Evolutionary conservation across 331 rosid species (phyloP).

Genomic region (Prunus yedoensis): DNA sequence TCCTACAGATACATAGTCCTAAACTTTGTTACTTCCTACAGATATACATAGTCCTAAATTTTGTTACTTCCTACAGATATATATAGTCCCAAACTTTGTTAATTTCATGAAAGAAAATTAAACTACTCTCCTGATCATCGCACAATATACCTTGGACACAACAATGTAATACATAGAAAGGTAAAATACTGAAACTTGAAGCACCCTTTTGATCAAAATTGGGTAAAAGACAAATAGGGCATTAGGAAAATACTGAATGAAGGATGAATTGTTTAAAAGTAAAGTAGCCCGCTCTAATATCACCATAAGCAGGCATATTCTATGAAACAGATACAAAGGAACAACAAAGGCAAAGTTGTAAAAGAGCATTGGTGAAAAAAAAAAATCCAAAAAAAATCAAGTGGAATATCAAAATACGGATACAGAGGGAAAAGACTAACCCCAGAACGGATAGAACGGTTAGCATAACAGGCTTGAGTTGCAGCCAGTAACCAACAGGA

Average conservation of each 20-base stretch:
- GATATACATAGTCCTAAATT: slow-evolving; percentile 10
- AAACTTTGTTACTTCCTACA: slow-evolving; percentile 27
- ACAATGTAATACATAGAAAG: background rate
- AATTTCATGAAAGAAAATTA: background rate
- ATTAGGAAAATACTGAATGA: background rate
- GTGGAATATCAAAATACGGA: background rate
- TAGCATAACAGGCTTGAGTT: slow-evolving; percentile 60
- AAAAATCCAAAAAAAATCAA: background rate
- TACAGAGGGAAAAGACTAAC: slow-evolving; percentile 37
- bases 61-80: background rate
- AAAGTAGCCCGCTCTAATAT: background rate
- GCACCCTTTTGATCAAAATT: background rate
- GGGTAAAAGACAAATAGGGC: background rate
- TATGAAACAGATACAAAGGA: slow-evolving; percentile 3
- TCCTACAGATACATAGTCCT: slow-evolving; percentile 49
- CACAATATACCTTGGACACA: background rate
- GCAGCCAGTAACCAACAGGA: slow-evolving; percentile 95
- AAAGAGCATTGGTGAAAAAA: slow-evolving; percentile 6
- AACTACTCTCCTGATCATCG: background rate
- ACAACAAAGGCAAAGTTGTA: slow-evolving; percentile 1
- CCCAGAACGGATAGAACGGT: slow-evolving; percentile 71
- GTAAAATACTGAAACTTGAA: slow-evolving; percentile 7
- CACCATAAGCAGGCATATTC: background rate
- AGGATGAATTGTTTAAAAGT: background rate
- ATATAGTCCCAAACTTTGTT: slow-evolving; percentile 14